phyloP scores from a whole-genome alignment of 225 moss, liverwort and hornwort genomes.

The Marchantia paleacea region DNA sequence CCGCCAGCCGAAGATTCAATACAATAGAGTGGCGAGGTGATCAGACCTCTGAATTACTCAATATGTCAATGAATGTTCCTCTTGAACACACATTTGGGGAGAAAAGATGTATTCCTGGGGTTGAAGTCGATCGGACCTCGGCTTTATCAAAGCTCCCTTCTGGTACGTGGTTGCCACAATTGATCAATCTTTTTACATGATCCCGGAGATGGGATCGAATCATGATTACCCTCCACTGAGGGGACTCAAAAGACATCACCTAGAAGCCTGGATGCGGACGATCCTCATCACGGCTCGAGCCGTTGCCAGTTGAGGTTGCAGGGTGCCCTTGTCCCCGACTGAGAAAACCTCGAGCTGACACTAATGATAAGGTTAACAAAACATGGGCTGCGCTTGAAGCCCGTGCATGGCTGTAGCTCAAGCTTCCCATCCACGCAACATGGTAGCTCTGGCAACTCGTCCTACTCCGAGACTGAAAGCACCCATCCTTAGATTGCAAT shows the following conservation, averaged over 20 bases:
- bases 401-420: conserved; percentile 24
- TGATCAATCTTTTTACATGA: conserved; percentile 8
- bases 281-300: background rate
- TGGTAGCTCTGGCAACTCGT: conserved; percentile 81
- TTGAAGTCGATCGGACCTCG: background rate
- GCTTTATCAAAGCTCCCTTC: background rate
- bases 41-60: background rate
- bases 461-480: conserved; percentile 87
- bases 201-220: background rate
- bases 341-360: background rate
- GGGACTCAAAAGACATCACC: background rate
- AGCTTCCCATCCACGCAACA: conserved; percentile 94
- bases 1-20: conserved; percentile 1
- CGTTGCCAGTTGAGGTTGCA: background rate
- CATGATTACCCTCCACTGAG: background rate
- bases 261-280: background rate
- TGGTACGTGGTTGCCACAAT: background rate
- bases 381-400: background rate
- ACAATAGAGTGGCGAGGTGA: background rate
- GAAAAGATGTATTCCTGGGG: background rate
- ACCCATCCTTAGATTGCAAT: conserved; percentile 87
- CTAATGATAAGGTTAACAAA: background rate
- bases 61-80: background rate
- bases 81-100: background rate
- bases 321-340: background rate